Base-by-base conservation (phyloP, 2,329 filamentous ascomycete species). In the Calonectria henricotiae region DNA sequence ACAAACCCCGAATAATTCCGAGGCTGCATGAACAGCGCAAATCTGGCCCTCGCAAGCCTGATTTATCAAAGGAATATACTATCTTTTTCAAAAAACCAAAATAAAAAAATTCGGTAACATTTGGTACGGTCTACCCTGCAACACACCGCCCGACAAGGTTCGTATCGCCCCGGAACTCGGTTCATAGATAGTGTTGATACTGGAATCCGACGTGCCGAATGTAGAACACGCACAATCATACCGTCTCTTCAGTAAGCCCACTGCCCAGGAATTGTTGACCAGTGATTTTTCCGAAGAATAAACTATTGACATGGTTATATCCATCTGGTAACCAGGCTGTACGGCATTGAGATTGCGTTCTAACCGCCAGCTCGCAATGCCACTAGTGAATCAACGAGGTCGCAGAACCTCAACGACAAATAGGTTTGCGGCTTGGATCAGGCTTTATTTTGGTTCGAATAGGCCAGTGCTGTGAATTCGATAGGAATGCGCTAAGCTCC, bases 401-500 rank as follows among this genome's bases (percentile, higher is more conserved):
- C 12, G 51, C 20, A 35, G 37, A 58, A 58, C 51, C 20, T 25
- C 20, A 20, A 58, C 17, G 20, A 25, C 37, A 20, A 20, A 39
- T 55, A 5, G 37, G 8, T 27, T 37, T 58, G 51, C 23, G 51
- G 32, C 51, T 58, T 58, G 51, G 37, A 27, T 2, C 51, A 39
- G 20, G 20, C n/a, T 58, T 58, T 58, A 58, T 58, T 39, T 15
- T 58, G 32, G 32, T 17, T 17, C 25, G 32, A 37, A 2, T 20
- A 15, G 27, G 4, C 13, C 32, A 32, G 11, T 17, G 32, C 61
- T n/a, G 20, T 37, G 54, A 39, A 17, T 37, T 15, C 25, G 55
- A 66, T 62, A 62, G 30, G 41, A 58, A 62, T 27, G 15, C 51
- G n/a, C 41, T 46, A n/a, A 54, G 32, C 17, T 41, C 20, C 39